phyloP scores from a whole-genome alignment of 257 asterid genomes.

The Fraxinus americana region DNA sequence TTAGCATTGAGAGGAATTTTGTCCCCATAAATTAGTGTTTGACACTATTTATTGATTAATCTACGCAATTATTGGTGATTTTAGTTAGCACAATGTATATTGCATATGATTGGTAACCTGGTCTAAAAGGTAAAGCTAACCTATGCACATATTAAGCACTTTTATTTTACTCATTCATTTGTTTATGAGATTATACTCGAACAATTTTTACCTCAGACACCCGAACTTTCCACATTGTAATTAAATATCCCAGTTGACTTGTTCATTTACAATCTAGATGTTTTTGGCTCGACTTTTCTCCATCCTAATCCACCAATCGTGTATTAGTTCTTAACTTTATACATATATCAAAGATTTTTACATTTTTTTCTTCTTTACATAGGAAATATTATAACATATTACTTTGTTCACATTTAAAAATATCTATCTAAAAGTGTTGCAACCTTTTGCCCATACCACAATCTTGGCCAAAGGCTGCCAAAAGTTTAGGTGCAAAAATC shows the following conservation, averaged over 20 bases:
- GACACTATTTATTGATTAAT: neutral
- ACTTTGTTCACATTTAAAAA: neutral
- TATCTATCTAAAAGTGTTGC: slow-evolving; percentile 1
- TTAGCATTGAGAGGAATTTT: neutral
- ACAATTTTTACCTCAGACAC: neutral
- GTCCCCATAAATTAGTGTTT: neutral
- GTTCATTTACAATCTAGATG: neutral
- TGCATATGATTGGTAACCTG: neutral
- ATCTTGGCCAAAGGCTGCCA: slow-evolving; percentile 26
- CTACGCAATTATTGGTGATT: neutral
- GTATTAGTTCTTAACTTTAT: neutral
- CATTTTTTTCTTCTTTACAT: neutral
- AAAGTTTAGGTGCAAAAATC: neutral
- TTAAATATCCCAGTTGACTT: neutral
- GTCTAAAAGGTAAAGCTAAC: too few species aligned
- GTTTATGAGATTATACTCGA: neutral
- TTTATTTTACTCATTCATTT: neutral
- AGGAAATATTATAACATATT: neutral
- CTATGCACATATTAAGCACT: neutral
- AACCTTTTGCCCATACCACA: slow-evolving; percentile 27
- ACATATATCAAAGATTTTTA: neutral
- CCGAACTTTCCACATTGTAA: neutral
- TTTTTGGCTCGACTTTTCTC: neutral
- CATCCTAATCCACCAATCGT: neutral
- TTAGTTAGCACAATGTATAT: neutral